These are phyloP conservation scores for Paramecium biaurelia DNA, from an alignment of 73 alveolate genomes.

Conservation along the genomic window DNA sequence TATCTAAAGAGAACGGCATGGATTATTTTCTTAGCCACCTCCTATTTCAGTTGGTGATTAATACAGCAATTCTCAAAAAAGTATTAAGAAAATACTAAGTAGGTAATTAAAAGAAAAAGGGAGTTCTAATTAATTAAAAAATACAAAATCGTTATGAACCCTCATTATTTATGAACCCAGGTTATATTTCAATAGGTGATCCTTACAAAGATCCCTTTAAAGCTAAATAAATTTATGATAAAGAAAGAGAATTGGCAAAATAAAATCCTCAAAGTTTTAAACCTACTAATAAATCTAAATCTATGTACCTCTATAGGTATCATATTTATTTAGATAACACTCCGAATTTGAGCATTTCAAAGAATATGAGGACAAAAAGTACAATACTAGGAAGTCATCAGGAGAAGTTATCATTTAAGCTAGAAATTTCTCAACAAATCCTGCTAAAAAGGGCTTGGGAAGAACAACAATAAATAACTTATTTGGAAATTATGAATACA, in stretches of 20 bases:
- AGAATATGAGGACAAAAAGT: not conserved
- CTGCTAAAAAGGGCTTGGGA: constrained; percentile 45
- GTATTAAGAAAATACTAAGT: not conserved
- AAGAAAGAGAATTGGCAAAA: constrained; percentile 1
- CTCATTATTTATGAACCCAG: not conserved
- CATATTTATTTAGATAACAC: not conserved
- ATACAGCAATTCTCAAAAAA: not conserved
- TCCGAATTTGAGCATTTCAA: constrained; percentile 21
- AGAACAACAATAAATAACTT: constrained; percentile 40
- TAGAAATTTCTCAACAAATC: constrained; percentile 36
- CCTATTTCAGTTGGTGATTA: not conserved
- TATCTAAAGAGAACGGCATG: not conserved
- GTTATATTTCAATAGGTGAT: constrained; percentile 9
- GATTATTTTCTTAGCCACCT: not conserved
- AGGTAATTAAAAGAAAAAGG: not conserved
- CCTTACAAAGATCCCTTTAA: constrained; percentile 40
- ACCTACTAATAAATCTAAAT: not conserved
- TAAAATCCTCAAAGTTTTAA: not conserved
- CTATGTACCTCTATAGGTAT: not conserved
- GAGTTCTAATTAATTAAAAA: not conserved
- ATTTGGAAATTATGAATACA: constrained; percentile 25
- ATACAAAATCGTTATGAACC: not conserved
- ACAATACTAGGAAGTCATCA: not conserved
- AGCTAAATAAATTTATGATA: not conserved
- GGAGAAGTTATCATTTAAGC: constrained; percentile 37